Percentiles rank a stretch among this genome's conserved stretches.
Conservation (phyloP, 83 land plant genomes). For the Larix sibirica region DNA sequence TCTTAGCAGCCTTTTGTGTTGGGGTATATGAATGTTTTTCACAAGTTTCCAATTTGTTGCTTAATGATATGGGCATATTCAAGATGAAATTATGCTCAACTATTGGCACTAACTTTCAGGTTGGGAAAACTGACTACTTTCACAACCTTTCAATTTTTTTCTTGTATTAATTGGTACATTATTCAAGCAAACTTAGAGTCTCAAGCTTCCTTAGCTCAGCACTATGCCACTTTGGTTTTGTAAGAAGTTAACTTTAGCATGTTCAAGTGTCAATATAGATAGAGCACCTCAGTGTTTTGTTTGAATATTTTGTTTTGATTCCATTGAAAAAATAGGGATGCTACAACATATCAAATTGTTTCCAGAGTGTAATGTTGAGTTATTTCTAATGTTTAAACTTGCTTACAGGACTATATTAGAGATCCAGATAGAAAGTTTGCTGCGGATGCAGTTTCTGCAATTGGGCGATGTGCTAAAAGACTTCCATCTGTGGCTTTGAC, state of each 20-base stretch:
- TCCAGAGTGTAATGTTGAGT: background rate
- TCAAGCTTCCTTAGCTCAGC: background rate
- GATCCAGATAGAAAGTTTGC: slow-evolving; percentile 90
- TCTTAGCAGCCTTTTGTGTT: background rate
- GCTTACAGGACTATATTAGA: slow-evolving; percentile 77
- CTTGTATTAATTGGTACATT: background rate
- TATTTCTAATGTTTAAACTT: background rate
- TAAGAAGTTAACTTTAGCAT: background rate
- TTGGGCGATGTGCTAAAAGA: slow-evolving; percentile 84
- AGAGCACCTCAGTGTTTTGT: background rate
- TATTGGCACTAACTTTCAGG: background rate
- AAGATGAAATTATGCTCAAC: background rate
- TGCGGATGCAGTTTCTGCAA: slow-evolving; percentile 88
- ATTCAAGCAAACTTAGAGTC: background rate
- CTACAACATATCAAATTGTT: background rate
- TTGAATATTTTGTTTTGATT: background rate
- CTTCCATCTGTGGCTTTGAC: slow-evolving; percentile 54
- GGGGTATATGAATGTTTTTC: background rate
- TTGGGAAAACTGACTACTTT: background rate
- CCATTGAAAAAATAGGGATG: background rate
- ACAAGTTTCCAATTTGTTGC: background rate
- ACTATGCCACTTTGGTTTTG: background rate
- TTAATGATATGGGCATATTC: background rate
- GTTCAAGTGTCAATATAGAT: background rate
- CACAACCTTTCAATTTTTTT: background rate